Conservation (phyloP, 129 eudicot species). For the Glebionis coronaria region DNA sequence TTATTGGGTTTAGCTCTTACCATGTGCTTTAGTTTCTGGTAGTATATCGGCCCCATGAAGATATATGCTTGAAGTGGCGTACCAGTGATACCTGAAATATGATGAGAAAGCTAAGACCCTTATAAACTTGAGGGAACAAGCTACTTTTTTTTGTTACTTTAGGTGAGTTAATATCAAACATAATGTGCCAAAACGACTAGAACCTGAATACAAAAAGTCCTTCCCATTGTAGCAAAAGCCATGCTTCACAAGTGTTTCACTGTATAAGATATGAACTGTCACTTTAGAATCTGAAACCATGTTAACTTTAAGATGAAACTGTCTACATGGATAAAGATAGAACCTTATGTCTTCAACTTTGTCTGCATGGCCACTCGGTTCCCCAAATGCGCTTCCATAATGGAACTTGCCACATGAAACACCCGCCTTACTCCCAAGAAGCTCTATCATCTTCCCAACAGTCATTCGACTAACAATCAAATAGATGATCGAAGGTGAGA, state of each 20-base stretch:
- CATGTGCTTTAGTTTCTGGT: constrained; percentile 97
- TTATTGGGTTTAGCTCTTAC: constrained; percentile 35
- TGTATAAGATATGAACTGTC: constrained; percentile 32
- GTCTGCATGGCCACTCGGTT: constrained; percentile 97
- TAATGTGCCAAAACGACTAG: constrained; percentile 11
- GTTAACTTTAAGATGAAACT: constrained; percentile 2
- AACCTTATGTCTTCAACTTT: constrained; percentile 90
- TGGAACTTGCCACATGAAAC: constrained; percentile 93
- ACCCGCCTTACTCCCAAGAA: constrained; percentile 98
- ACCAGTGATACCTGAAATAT: constrained; percentile 82
- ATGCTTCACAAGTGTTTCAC: constrained; percentile 90
- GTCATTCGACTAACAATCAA: constrained; percentile 79
- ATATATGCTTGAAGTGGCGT: constrained; percentile 91
- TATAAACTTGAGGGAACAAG: background rate
- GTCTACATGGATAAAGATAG: background rate
- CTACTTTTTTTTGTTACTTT: background rate
- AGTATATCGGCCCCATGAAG: constrained; percentile 98
- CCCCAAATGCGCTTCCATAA: constrained; percentile 98
- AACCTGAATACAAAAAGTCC: constrained; percentile 93
- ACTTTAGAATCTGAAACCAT: background rate
- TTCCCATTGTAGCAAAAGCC: constrained; percentile 93
- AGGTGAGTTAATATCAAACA: background rate
- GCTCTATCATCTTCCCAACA: constrained; percentile 99
- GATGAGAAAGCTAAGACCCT: background rate
- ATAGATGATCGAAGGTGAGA: constrained; percentile 9